Conservation (phyloP, 495 filamentous ascomycete genomes). For the Penicillium manginii region DNA sequence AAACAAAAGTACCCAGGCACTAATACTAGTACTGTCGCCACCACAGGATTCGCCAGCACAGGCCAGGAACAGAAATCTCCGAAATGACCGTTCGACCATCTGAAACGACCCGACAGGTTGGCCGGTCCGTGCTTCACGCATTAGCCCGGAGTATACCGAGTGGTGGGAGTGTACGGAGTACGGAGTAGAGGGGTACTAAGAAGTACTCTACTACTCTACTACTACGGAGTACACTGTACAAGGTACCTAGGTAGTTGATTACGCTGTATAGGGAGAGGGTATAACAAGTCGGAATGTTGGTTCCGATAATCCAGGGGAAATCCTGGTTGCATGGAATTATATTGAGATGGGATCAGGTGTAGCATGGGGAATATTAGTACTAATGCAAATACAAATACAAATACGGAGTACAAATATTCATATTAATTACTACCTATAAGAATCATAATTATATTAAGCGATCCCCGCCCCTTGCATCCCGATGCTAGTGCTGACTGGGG, state of each 20-base stretch:
- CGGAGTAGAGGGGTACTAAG: not conserved
- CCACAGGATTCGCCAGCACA: not conserved
- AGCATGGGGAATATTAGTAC: not conserved
- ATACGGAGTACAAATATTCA: no score
- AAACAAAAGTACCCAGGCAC: not conserved
- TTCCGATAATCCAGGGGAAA: no score
- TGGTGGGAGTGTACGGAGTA: not conserved
- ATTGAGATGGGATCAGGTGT: no score
- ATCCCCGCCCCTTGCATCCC: slow-evolving; percentile 10
- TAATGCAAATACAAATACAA: no score
- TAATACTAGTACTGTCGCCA: no score
- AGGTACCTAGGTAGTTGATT: no score
- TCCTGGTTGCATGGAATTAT: no score
- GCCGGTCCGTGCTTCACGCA: slow-evolving; percentile 40
- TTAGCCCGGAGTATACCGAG: slow-evolving; percentile 23
- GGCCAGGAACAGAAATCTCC: slow-evolving; percentile 1
- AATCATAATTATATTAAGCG: not conserved
- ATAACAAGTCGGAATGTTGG: no score
- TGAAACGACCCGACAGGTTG: slow-evolving; percentile 40
- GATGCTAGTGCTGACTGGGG: slow-evolving; percentile 28
- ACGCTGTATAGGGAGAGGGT: no score
- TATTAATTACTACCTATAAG: not conserved
- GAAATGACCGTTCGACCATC: slow-evolving; percentile 16
- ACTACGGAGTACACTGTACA: no score
- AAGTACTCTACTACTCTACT: no score